Conservation (phyloP, 306 rosid genomes). For the apple (Malus domestica) region DNA sequence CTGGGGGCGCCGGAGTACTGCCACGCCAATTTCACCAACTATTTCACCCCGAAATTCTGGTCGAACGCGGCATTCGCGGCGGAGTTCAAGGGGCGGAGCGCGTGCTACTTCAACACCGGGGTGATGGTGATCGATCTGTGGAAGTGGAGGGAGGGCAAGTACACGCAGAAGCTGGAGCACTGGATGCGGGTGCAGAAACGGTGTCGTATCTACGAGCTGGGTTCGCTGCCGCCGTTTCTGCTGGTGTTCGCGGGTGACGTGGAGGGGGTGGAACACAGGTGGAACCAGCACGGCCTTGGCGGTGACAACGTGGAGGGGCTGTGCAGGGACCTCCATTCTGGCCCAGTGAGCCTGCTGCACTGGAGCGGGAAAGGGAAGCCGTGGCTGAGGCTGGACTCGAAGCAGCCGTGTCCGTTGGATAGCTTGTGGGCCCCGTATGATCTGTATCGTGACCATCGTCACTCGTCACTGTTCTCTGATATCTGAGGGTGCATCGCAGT, state of each 20-base stretch:
- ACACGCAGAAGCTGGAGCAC: slow-evolving; percentile 56
- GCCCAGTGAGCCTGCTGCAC: slow-evolving; percentile 78
- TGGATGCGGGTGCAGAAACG: slow-evolving; percentile 91
- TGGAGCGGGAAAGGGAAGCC: slow-evolving; percentile 99
- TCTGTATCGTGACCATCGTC: slow-evolving; percentile 60
- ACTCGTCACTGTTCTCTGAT: slow-evolving; percentile 47
- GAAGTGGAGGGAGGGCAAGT: slow-evolving; percentile 73
- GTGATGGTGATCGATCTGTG: slow-evolving; percentile 86
- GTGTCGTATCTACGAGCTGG: slow-evolving; percentile 74
- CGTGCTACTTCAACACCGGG: slow-evolving; percentile 89
- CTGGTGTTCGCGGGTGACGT: slow-evolving; percentile 81
- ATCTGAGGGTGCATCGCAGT: slow-evolving; percentile 18
- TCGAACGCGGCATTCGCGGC: slow-evolving; percentile 41
- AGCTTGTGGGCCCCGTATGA: slow-evolving; percentile 90
- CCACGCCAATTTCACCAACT: slow-evolving; percentile 81
- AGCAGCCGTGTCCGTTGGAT: slow-evolving; percentile 76
- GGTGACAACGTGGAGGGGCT: slow-evolving; percentile 78
- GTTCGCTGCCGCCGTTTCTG: slow-evolving; percentile 79
- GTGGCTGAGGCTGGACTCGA: slow-evolving; percentile 76
- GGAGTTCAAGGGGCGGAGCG: slow-evolving; percentile 40
- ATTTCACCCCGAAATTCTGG: slow-evolving; percentile 78
- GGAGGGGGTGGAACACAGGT: slow-evolving; percentile 72
- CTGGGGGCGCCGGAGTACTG: slow-evolving; percentile 90
- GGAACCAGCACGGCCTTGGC: slow-evolving; percentile 96
- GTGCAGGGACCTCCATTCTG: slow-evolving; percentile 75